Base-by-base conservation (phyloP, 2,329 filamentous ascomycete genomes). In the Pseudocercospora cruenta region DNA sequence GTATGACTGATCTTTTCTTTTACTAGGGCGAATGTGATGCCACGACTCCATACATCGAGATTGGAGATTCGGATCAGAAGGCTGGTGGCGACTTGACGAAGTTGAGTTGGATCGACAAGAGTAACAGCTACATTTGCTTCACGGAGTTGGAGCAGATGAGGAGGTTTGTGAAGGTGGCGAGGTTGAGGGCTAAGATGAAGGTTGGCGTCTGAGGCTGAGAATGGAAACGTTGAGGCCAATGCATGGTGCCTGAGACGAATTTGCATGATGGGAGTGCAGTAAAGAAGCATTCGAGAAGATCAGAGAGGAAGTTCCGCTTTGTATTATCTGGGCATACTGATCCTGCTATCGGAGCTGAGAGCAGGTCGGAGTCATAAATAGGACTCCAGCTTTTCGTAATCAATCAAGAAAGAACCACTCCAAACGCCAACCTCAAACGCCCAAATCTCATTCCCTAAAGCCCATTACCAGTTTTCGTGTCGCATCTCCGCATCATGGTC, bases 61-160 rank as follows among this genome's bases (percentile, higher is more conserved):
- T 68, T 24, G 68, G 66, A 12, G 67, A 69, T 33, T 61, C 58
- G n/a, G 62, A 69, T 16, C 31, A 59, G 2, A 47, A 53, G 12
- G 67, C 68, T 8, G 68, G 66, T 7, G 60, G 65, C 7, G 70
- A 74, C 58, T 58, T 74, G 58, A 70, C 67, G 26, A 54, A 33
- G 7, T 64, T 70, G 10, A 21, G 59, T 22, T 75, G 72, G 72
- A 72, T 73, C 45, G 64, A 19, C 33, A 51, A 72, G 14, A 65
- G 58, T 26, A 65, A 69, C 26, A 75, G 73, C 49, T 75, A 75
- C 45, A 72, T 71, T 7, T 76, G 74, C 57, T 69, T 74, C 57
- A 66, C 64, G 43, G 68, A 71, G 61, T 43, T 70, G 8, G 22
- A 8, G 54, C 58, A 65, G 31, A 43, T 69, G 21, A 62, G 58